Percentiles rank a stretch among this genome's conserved stretches.
phyloP scores from a whole-genome alignment of 345 rosid genomes.

The Orychophragmus violaceus region DNA sequence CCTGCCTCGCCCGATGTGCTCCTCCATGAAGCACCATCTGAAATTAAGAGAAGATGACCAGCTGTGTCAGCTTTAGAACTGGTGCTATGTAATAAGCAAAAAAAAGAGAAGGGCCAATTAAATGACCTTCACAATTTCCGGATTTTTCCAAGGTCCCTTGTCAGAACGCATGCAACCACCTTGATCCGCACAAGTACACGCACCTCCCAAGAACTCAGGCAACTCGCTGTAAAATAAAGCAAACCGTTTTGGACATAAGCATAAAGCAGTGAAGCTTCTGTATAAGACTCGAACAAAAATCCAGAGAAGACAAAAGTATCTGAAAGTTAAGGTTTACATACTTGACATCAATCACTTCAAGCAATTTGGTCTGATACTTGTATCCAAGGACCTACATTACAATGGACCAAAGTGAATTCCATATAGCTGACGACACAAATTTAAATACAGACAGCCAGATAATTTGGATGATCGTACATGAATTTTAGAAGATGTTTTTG shows the following conservation, averaged over 20 bases:
- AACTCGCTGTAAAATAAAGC: constrained; percentile 17
- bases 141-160: constrained; percentile 38
- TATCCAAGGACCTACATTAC: constrained; percentile 79
- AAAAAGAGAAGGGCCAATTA: background rate
- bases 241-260: background rate
- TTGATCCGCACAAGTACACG: constrained; percentile 32
- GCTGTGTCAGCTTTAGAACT: background rate
- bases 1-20: constrained; percentile 71
- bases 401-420: background rate
- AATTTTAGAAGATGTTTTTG: constrained; percentile 91
- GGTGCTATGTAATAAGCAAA: background rate
- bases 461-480: constrained; percentile 55
- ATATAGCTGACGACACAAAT: background rate
- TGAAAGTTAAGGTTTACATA: constrained; percentile 20
- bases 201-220: constrained; percentile 37
- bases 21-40: constrained; percentile 89
- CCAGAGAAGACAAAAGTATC: background rate
- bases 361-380: constrained; percentile 89
- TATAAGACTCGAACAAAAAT: background rate
- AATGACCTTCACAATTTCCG: constrained; percentile 31
- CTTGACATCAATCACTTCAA: constrained; percentile 92
- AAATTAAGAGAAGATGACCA: constrained; percentile 19
- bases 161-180: constrained; percentile 37
- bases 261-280: background rate
- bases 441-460: background rate